Conservation (phyloP, 257 asterid genomes). For the Galeopsis tetrahit region DNA sequence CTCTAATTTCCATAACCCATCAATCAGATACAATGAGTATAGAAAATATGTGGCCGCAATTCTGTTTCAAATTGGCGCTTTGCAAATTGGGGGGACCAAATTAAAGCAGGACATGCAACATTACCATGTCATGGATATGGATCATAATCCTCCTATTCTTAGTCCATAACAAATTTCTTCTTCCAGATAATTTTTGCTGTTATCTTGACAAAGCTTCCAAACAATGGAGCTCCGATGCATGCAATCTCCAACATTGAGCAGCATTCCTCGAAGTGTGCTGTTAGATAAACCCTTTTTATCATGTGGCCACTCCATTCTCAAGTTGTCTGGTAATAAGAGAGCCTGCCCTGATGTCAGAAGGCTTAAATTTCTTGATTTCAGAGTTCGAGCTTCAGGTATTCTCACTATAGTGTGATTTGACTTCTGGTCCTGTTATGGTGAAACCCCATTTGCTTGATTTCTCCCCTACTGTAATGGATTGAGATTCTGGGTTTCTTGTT, state of each 20-base stretch:
- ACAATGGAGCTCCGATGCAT: slow-evolving; percentile 59
- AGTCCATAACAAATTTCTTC: slow-evolving; percentile 16
- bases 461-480: neutral
- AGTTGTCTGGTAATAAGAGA: slow-evolving; percentile 37
- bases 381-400: slow-evolving; percentile 67
- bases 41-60: slow-evolving; percentile 45
- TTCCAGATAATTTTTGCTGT: slow-evolving; percentile 29
- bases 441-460: slow-evolving; percentile 3
- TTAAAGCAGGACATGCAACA: slow-evolving; percentile 29
- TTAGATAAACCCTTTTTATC: slow-evolving; percentile 51
- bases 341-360: slow-evolving; percentile 38
- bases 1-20: too few species aligned
- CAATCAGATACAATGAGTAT: neutral
- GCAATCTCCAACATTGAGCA: slow-evolving; percentile 54
- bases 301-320: slow-evolving; percentile 42
- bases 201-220: slow-evolving; percentile 16
- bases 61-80: slow-evolving; percentile 30
- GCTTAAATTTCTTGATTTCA: slow-evolving; percentile 43
- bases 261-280: slow-evolving; percentile 52
- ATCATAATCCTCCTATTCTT: slow-evolving; percentile 31
- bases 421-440: neutral
- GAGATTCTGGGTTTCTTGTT: neutral
- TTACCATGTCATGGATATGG: slow-evolving; percentile 33
- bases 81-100: slow-evolving; percentile 42
- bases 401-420: neutral